phyloP scores from a whole-genome alignment of 306 rosid genomes.

The Cucurbita pepo region DNA sequence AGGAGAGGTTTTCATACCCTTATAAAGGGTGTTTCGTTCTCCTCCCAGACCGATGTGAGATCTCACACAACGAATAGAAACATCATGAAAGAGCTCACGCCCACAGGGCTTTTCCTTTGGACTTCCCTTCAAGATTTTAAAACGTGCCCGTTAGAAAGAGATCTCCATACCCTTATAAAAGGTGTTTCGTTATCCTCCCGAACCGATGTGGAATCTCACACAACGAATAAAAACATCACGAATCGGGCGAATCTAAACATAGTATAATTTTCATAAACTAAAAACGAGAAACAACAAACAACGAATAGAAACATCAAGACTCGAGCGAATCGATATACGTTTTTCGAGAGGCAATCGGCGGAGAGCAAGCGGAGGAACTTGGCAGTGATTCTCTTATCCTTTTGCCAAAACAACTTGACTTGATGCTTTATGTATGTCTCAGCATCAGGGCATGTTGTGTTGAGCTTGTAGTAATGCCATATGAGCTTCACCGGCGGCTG shows the following conservation, averaged over 20 bases:
- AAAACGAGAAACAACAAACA: neutral
- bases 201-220: too few species aligned
- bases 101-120: too few species aligned
- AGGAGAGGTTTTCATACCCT: too few species aligned
- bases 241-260: neutral
- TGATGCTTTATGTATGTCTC: conserved; percentile 42
- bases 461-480: conserved; percentile 48
- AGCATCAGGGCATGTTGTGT: conserved; percentile 26
- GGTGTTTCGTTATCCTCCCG: too few species aligned
- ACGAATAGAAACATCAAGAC: too few species aligned
- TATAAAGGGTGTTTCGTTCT: too few species aligned
- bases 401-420: conserved; percentile 20
- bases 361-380: conserved; percentile 54
- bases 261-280: too few species aligned
- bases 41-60: too few species aligned
- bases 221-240: neutral
- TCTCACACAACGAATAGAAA: too few species aligned
- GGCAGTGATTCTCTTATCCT: conserved; percentile 39
- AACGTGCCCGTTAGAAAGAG: too few species aligned
- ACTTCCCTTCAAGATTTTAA: too few species aligned
- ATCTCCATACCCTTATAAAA: too few species aligned
- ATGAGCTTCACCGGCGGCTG: conserved; percentile 17
- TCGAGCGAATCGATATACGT: neutral
- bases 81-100: neutral
- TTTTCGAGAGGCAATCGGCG: conserved; percentile 57